Base-by-base conservation (phyloP, 2,329 filamentous ascomycete species). In the Fusarium sp. region DNA sequence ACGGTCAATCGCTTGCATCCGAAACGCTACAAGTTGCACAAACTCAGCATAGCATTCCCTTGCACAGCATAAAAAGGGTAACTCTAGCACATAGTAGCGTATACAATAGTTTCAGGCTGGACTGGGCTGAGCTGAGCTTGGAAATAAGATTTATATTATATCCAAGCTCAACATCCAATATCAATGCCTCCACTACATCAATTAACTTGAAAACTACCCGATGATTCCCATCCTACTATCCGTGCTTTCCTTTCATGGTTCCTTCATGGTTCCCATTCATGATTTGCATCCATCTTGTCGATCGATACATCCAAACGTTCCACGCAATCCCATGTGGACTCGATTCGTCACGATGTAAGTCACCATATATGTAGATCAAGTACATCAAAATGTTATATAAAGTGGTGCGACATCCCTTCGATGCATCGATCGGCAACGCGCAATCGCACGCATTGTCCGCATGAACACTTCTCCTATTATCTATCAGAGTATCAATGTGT, bases 401-500 rank as follows among this genome's bases (percentile, higher is more conserved):
- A 43, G 41, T 62, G 42, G 46, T 44, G 62, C 64, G 46, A 48
- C 46, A 41, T 48, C 51, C 34, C 37, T 11, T 37, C 42, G 25
- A 42, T 39, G 25, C 51, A 59, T 43, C 53, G 62, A 69, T 67
- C 52, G 50, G 45, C 56, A 50, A 67, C 66, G 53, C 66, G 66
- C 62, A 65, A 53, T 42, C 45, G 46, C 45, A 71, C 45, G 46
- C 45, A 71, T 65, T 61, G 61, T 26, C 19, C 54, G 68, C 68
- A 69, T 67, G 60, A 45, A 41, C 34, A 41, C 34, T 41, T 48
- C 51, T 31, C 28, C 23, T 43, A 34, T 69, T 49, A 31, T 64
- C 39, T 53, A 31, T 37, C 52, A 48, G 31, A 59, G 46, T 21
- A 42, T 70, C 71, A 81, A 64, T 81, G 77, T 52, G 71, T 72